These are phyloP conservation scores for Helicostylum pulchrum DNA, from an alignment of 192 early-diverging fungal species.

Conservation along the genomic window DNA sequence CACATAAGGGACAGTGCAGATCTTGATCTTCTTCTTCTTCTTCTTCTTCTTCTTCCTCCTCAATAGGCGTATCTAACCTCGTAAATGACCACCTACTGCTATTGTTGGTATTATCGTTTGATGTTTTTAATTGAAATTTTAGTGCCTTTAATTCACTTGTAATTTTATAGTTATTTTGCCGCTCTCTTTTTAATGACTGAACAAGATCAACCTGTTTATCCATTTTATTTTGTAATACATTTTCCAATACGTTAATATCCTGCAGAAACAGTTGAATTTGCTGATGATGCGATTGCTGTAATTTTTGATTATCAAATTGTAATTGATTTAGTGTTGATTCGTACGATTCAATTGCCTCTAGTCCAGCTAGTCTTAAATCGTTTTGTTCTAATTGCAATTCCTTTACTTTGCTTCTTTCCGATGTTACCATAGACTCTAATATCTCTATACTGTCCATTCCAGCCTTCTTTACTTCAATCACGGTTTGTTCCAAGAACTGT, in stretches of 20 bases:
- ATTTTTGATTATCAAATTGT: conserved; percentile 28
- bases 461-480: conserved; percentile 26
- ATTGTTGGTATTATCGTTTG: neutral
- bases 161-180: neutral
- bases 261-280: neutral
- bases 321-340: conserved; percentile 33
- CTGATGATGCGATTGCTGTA: conserved; percentile 20
- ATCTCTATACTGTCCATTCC: conserved; percentile 36
- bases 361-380: conserved; percentile 32
- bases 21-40: neutral
- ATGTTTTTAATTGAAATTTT: conserved; percentile 1
- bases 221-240: conserved; percentile 10
- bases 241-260: conserved; percentile 17
- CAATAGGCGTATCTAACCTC: conserved; percentile 3
- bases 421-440: conserved; percentile 19
- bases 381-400: conserved; percentile 21
- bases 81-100: neutral
- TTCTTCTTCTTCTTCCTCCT: conserved; percentile 7
- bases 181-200: conserved; percentile 4
- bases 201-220: conserved; percentile 6
- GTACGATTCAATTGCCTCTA: conserved; percentile 40
- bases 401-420: conserved; percentile 5
- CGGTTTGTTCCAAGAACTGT: conserved; percentile 15
- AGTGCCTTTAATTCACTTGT: conserved; percentile 6
- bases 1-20: neutral